phyloP scores from a whole-genome alignment of 2,329 filamentous ascomycete species.

The Cordyceps fumosorosea region DNA sequence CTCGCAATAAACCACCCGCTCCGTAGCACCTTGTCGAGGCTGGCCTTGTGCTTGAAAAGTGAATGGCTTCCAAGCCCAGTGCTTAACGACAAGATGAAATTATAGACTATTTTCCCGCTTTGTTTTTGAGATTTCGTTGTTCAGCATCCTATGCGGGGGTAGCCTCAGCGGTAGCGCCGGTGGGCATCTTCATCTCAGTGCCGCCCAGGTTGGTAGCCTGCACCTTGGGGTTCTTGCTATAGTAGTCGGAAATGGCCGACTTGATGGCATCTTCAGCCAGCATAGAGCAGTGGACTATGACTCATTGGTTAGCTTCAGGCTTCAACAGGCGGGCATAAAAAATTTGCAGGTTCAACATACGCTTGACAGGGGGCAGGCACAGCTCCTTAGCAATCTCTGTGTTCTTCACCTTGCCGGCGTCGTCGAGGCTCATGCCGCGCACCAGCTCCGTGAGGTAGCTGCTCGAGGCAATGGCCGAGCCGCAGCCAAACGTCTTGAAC shows the following conservation, averaged over 20 bases:
- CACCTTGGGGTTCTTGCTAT: conserved; percentile 59
- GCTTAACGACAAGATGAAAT: neutral
- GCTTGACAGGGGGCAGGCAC: conserved; percentile 79
- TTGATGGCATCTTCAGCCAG: conserved; percentile 89
- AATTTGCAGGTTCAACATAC: conserved; percentile 43
- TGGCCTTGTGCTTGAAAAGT: neutral
- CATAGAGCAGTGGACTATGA: conserved; percentile 80
- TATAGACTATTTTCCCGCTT: neutral
- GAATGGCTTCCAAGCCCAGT: neutral
- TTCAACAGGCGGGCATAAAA: neutral
- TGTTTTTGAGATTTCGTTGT: neutral
- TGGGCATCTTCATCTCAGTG: conserved; percentile 45
- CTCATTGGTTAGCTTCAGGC: conserved; percentile 21
- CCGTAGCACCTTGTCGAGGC: neutral
- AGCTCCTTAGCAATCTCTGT: conserved; percentile 98
- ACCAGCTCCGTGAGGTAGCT: conserved; percentile 96
- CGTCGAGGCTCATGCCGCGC: conserved; percentile 87
- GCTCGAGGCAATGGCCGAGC: conserved; percentile 87
- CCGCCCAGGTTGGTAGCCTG: conserved; percentile 70
- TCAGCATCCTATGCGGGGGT: conserved; percentile 13
- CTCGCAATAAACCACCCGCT: neutral
- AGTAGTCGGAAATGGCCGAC: conserved; percentile 83
- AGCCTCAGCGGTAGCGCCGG: conserved; percentile 43
- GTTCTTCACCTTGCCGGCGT: conserved; percentile 88
- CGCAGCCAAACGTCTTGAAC: conserved; percentile 97